Percentiles rank a stretch among this genome's conserved stretches.
phyloP scores from a whole-genome alignment of 257 asterid genomes.

The Solanum pimpinellifolium region DNA sequence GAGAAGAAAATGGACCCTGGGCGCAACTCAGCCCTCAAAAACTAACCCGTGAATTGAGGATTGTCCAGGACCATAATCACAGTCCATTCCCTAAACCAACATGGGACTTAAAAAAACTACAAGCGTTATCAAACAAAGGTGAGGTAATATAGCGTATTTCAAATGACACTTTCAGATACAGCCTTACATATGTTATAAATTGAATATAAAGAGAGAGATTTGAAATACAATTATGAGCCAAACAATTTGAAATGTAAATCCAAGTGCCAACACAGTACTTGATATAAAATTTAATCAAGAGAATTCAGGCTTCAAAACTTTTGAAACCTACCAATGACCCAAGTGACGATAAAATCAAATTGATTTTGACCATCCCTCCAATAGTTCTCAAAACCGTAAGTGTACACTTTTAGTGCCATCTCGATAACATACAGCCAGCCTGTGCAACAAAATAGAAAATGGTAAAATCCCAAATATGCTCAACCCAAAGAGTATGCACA shows the following conservation, averaged over 20 bases:
- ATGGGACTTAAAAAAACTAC: not conserved
- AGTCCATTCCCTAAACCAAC: not conserved
- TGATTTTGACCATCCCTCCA: constrained; percentile 99
- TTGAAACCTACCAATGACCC: constrained; percentile 74
- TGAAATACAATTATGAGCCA: not conserved
- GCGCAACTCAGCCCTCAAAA: not conserved
- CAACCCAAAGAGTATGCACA: not conserved
- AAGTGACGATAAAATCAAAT: constrained; percentile 84
- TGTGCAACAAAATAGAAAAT: constrained; percentile 25
- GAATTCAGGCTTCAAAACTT: not conserved
- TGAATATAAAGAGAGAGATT: not conserved
- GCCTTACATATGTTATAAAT: not conserved
- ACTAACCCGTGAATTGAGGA: not conserved
- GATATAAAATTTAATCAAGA: not conserved
- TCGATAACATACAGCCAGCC: constrained; percentile 97
- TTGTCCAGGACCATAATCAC: not conserved
- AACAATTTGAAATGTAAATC: not conserved
- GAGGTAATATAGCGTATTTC: not conserved
- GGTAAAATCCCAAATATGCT: not conserved
- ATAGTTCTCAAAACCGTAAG: constrained; percentile 78
- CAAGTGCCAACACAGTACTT: not conserved
- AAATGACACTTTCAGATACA: not conserved
- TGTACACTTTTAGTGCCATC: constrained; percentile 75
- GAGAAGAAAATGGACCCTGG: not conserved
- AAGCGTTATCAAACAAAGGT: not conserved